Base-by-base conservation (phyloP, 495 filamentous ascomycete genomes). In the Hypoxylon trugodes region DNA sequence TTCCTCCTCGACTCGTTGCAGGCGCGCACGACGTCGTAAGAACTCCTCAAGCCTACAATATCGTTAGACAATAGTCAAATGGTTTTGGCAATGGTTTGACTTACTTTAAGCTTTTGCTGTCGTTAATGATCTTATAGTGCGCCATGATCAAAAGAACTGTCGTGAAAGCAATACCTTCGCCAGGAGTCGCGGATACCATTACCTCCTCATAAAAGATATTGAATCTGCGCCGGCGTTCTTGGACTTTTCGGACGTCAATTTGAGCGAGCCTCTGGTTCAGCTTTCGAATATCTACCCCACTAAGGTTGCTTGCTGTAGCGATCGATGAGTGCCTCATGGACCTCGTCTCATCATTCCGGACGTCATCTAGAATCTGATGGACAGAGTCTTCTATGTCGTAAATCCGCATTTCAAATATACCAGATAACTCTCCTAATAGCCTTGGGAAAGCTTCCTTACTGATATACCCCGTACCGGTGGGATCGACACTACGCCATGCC, bases 81-180 rank as follows among this genome's bases (percentile, higher is more conserved):
- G 15, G 19, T 19, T 35, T 6, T 30, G 13, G 6, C 6, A 26
- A 8, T 15, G 30, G 19, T 13, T 6, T 25, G 60, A 30, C 76
- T 68, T 83, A 89, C 87, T 86, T 86, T 65, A 99, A 75, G 76
- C 91, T 95, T 80, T 97, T 97, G 79, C 87, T 97, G 79, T 99
- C 95, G 61, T 87, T 96, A 71, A 99, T 99, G 70, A 99, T 92
- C 60, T 99, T 99, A 81, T 98, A 95, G 76, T 99, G 96, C 12
- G 96, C 94, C 13, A 99, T 82, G 53, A 96, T 96, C 91, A 99
- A 93, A 42, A 99, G 78, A n/a, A 96, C 89, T 4, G 89, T 86
- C 15, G 92, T 96, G 76, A 99, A 99, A 4, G 90, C 89, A 46
- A 99, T 93, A 19, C 95, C 95, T 41, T 88, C 85, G 50, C 90